Conservation (phyloP, 345 rosid genomes). For the Lepidium africanum region DNA sequence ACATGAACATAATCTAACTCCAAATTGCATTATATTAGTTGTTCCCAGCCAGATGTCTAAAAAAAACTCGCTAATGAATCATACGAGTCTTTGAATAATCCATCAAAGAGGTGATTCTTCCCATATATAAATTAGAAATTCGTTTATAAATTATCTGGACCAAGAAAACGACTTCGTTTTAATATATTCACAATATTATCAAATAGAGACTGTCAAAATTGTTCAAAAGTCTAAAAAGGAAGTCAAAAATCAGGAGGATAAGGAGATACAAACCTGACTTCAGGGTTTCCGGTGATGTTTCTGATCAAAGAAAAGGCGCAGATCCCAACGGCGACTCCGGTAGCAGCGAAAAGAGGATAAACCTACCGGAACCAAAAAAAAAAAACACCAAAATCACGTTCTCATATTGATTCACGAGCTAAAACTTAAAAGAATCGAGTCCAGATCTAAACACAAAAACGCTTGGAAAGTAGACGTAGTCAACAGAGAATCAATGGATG, state of each 20-base stretch:
- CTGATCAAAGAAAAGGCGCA: slow-evolving; percentile 75
- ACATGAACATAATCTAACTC: background rate
- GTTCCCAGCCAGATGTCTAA: background rate
- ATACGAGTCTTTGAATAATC: background rate
- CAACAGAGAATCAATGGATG: background rate
- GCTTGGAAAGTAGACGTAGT: background rate
- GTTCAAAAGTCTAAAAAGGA: background rate
- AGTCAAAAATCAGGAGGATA: background rate
- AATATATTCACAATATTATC: background rate
- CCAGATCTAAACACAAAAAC: slow-evolving; percentile 9
- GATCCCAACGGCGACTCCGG: slow-evolving; percentile 85
- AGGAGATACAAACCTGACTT: slow-evolving; percentile 64
- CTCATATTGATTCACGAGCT: background rate
- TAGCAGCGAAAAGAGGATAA: slow-evolving; percentile 87
- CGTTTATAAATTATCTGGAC: background rate
- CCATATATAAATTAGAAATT: background rate
- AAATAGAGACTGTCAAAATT: background rate
- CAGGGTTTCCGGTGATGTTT: slow-evolving; percentile 85
- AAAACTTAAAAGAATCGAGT: background rate
- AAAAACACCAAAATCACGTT: background rate
- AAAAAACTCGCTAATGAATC: background rate
- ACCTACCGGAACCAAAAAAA: slow-evolving; percentile 32
- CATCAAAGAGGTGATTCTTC: background rate
- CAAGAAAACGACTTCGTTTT: background rate
- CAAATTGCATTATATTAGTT: background rate